phyloP scores from a whole-genome alignment of 192 early-diverging fungal species.

The Backusella tuberculispora region DNA sequence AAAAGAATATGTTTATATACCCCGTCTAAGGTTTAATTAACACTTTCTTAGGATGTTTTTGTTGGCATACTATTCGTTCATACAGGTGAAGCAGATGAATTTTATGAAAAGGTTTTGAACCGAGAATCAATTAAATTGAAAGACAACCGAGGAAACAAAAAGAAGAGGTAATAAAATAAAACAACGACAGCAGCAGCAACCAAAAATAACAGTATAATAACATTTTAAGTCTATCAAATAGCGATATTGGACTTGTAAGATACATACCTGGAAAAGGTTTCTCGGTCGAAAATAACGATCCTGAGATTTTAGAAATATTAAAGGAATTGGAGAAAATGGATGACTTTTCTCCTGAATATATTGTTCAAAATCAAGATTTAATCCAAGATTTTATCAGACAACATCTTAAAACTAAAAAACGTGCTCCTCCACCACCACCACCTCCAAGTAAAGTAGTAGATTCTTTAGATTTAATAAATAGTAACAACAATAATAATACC shows the following conservation, averaged over 20 bases:
- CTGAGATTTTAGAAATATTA: conserved; percentile 68
- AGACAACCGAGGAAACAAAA: conserved; percentile 14
- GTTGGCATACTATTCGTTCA: conserved; percentile 76
- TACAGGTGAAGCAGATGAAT: conserved; percentile 65
- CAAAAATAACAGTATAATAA: not conserved
- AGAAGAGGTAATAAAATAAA: not conserved
- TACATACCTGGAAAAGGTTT: conserved; percentile 61
- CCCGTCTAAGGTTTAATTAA: too few relatives aligned
- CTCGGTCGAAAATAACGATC: conserved; percentile 67
- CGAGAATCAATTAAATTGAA: conserved; percentile 9
- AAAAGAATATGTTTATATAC: too few relatives aligned
- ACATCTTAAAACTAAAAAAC: conserved; percentile 38
- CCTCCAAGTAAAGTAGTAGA: not conserved
- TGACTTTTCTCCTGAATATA: conserved; percentile 63
- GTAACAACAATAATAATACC: not conserved
- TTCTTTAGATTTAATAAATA: not conserved
- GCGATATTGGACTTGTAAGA: conserved; percentile 63
- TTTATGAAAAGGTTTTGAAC: conserved; percentile 56
- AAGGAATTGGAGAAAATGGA: conserved; percentile 58
- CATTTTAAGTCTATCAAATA: not conserved
- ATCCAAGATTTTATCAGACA: conserved; percentile 68
- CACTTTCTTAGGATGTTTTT: conserved; percentile 47
- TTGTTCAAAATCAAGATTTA: conserved; percentile 66
- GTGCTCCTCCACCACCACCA: not conserved
- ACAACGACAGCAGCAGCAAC: not conserved